A percentile compares a stretch with the other conserved stretches of the same genome.
These are phyloP conservation scores for Penicillium bovifimosum DNA, from an alignment of 495 filamentous ascomycete species.

Conservation along the genomic window DNA sequence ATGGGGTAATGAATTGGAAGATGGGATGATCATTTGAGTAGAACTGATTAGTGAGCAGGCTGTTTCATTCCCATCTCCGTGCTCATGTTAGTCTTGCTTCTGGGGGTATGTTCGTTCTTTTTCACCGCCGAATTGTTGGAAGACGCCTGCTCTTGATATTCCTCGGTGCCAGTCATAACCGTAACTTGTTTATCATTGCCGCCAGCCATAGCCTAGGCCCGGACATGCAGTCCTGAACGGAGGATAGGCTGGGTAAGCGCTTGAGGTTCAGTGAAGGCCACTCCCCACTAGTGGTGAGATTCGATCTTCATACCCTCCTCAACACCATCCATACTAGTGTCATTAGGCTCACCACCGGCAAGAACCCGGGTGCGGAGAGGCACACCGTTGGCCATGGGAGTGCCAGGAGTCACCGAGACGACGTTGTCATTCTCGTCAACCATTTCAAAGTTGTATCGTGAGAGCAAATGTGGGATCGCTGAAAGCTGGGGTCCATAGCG, in stretches of 20 bases:
- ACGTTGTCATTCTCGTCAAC: conserved; percentile 92
- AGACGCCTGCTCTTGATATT: neutral
- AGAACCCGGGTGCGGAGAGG: conserved; percentile 64
- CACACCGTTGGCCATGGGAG: conserved; percentile 38
- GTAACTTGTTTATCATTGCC: neutral
- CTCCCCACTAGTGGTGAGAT: conserved; percentile 8
- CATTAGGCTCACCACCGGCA: conserved; percentile 54
- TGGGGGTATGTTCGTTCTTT: neutral
- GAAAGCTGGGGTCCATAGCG: conserved; percentile 94
- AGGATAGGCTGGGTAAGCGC: neutral
- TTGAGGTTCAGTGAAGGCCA: neutral
- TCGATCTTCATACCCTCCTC: conserved; percentile 24
- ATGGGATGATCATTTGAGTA: neutral
- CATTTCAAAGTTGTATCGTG: conserved; percentile 95
- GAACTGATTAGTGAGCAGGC: neutral
- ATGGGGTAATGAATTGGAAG: too few species aligned
- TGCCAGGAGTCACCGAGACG: conserved; percentile 77
- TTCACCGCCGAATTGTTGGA: neutral
- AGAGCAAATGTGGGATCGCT: conserved; percentile 89
- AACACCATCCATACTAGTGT: conserved; percentile 39
- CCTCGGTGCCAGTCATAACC: neutral
- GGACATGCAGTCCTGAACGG: neutral
- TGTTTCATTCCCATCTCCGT: neutral
- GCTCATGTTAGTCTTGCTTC: neutral
- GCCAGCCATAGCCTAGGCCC: neutral